phyloP scores from a whole-genome alignment of 129 eudicot genomes.

The Deinandra increscens region DNA sequence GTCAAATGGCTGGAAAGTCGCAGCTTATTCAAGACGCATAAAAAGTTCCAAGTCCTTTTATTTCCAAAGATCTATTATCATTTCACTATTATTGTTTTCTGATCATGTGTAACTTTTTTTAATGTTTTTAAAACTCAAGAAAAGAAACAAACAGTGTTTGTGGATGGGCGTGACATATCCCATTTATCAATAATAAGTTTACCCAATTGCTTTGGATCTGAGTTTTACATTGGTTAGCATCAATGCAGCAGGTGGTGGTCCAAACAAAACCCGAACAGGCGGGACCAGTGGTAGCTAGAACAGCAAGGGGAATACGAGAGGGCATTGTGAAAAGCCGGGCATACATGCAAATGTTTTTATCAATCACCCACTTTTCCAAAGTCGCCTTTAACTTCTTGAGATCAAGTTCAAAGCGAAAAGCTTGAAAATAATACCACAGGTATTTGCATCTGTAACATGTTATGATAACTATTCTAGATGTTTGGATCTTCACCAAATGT shows the following conservation, averaged over 20 bases:
- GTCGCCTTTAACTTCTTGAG: slow-evolving; percentile 49
- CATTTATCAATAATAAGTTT: too few species aligned
- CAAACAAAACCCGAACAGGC: slow-evolving; percentile 37
- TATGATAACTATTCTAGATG: background rate
- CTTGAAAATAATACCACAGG: slow-evolving; percentile 18
- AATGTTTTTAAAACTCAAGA: background rate
- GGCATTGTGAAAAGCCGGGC: slow-evolving; percentile 71
- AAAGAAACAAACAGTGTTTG: background rate
- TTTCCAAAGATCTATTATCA: background rate
- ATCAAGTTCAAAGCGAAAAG: slow-evolving; percentile 47
- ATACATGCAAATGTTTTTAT: slow-evolving; percentile 62
- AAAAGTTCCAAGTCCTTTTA: background rate
- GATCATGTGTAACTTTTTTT: too few species aligned
- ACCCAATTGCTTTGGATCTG: slow-evolving; percentile 26
- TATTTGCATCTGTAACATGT: slow-evolving; percentile 11
- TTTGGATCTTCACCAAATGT: background rate
- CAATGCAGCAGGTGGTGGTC: slow-evolving; percentile 76
- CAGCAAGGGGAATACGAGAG: slow-evolving; percentile 69
- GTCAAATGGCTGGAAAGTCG: background rate
- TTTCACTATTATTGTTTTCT: too few species aligned
- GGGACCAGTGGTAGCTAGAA: slow-evolving; percentile 72
- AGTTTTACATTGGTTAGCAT: slow-evolving; percentile 64
- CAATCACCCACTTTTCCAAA: slow-evolving; percentile 52
- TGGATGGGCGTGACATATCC: too few species aligned
- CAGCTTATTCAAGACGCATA: background rate